Percentiles rank a stretch among this genome's conserved stretches.
Evolutionary conservation across 805 yeast genomes (phyloP).

Genomic region (Lachancea fermentati): DNA sequence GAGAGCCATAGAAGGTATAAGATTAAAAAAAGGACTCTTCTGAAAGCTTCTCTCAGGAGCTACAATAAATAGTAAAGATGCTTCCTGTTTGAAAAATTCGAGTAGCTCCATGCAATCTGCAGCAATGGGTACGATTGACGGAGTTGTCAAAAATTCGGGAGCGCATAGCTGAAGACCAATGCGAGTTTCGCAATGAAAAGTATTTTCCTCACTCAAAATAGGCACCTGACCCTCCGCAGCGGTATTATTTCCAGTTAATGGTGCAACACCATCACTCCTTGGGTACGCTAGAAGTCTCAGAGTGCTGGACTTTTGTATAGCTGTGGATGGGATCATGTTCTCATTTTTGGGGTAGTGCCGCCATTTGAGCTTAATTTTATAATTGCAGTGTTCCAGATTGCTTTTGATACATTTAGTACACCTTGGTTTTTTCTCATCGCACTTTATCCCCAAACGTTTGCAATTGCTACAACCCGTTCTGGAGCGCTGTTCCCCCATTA

Average conservation of each 20-base stretch:
- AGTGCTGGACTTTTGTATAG: no score
- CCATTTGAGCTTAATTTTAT: slow-evolving; percentile 50
- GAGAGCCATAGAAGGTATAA: slow-evolving; percentile 66
- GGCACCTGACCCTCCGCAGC: no score
- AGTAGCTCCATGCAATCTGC: slow-evolving; percentile 55
- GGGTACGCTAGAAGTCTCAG: no score
- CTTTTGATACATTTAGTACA: slow-evolving; percentile 53
- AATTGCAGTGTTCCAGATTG: slow-evolving; percentile 47
- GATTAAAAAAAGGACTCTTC: slow-evolving; percentile 54
- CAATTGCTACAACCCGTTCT: slow-evolving; percentile 59
- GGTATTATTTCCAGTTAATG: no score
- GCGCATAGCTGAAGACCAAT: no score
- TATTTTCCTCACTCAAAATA: no score
- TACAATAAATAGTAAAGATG: slow-evolving; percentile 59
- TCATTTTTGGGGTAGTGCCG: no score
- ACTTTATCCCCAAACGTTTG: slow-evolving; percentile 56
- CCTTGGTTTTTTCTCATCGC: slow-evolving; percentile 60
- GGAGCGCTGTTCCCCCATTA: slow-evolving; percentile 32
- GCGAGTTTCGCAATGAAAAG: no score
- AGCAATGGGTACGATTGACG: no score
- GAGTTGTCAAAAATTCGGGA: no score
- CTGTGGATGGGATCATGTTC: no score
- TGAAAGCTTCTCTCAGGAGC: slow-evolving; percentile 38
- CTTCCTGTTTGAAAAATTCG: slow-evolving; percentile 56
- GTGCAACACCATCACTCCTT: no score